Base-by-base conservation (phyloP, 208 protist species). In the Trypanosoma platydactyli region DNA sequence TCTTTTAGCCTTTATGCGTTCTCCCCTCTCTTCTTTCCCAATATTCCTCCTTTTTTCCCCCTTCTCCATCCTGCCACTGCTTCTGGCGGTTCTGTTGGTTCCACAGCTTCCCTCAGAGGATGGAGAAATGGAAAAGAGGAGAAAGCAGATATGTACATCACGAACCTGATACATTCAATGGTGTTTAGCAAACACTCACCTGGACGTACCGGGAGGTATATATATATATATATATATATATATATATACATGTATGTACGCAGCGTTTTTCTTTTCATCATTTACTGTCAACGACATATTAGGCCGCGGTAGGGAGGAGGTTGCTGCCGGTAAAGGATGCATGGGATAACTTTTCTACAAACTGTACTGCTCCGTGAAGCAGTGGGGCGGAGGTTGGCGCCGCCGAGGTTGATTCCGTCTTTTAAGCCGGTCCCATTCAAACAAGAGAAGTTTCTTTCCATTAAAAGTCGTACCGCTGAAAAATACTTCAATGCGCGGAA, bases 391-490 rank as follows among this genome's bases (percentile, higher is more conserved):
- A 13, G 38, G 53, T 25, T 64, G 13, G 22, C 50, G 2, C 58
- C 68, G 12, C 68, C 54, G 22, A 55, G 54, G 44, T 20, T 41
- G 12, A 33, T 69, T 48, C 71, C 82, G 1, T 50, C 63, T 20
- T 90, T 93, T 53, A 80, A 73, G 20, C 81, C 87, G 18, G 50
- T 77, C 11, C 72, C 71, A 0, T 93, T 91, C 38, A 71, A 70
- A 46, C 72, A 80, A 20, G 87, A 87, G 29, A 93, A 91, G 57
- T 93, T 91, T 62, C 78, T 93, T 30, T 90, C 87, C 12, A 84
- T 93, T 48, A 84, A 89, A 54, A 86, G 68, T 11, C 81, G 87
- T 38, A 81, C 76, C 0, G 59, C 77, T 3, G 84, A 87, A 18
- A 73, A 45, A 18, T 91, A 81, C 51, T 73, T 84, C 35, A 71